Percentiles rank a stretch among this genome's conserved stretches.
Conservation (phyloP, 371 early-diverging fungal species). For the Rhizomucor pusillus region DNA sequence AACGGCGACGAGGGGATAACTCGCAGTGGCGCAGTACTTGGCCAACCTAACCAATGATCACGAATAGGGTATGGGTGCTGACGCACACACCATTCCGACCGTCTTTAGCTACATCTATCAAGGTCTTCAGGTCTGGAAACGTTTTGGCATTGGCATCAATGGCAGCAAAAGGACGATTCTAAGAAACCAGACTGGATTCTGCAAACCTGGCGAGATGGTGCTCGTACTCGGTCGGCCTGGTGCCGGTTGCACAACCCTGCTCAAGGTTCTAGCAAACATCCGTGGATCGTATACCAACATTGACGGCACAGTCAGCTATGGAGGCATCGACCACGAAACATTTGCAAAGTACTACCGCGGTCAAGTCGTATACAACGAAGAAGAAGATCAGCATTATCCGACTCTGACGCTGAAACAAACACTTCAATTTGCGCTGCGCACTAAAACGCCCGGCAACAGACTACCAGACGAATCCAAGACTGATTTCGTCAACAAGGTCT, state of each 20-base stretch:
- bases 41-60: background rate
- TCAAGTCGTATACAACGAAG: constrained; percentile 65
- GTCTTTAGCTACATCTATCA: constrained; percentile 13
- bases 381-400: constrained; percentile 72
- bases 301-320: constrained; percentile 55
- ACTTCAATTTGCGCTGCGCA: constrained; percentile 61
- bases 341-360: constrained; percentile 55
- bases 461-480: constrained; percentile 36
- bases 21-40: background rate
- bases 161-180: constrained; percentile 33
- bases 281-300: constrained; percentile 55
- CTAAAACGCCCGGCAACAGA: constrained; percentile 63
- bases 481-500: constrained; percentile 42
- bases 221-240: constrained; percentile 72
- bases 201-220: constrained; percentile 69
- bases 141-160: constrained; percentile 12
- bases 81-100: constrained; percentile 35
- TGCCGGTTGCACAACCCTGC: constrained; percentile 65
- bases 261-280: constrained; percentile 64
- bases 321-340: constrained; percentile 53
- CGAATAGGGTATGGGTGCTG: constrained; percentile 36
- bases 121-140: constrained; percentile 29
- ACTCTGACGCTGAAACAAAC: constrained; percentile 68
- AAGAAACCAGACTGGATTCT: constrained; percentile 56
- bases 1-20: no score